A percentile compares a stretch with the other conserved stretches of the same genome.
Evolutionary conservation across 768 basidiomycete species (phyloP).

Genomic region (Strobilomyces confusus): DNA sequence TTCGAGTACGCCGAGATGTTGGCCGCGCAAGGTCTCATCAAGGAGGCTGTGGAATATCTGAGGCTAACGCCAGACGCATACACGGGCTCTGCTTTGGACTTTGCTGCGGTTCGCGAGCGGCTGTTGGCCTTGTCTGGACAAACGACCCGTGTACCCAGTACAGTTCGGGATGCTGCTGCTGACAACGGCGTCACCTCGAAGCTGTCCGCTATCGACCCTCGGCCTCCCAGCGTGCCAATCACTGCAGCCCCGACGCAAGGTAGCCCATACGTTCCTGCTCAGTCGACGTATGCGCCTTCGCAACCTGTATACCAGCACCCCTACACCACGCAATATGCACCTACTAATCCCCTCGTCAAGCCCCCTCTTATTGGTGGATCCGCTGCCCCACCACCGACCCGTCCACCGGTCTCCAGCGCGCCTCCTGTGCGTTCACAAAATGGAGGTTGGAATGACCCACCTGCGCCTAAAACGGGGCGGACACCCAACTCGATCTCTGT

Average conservation of each 20-base stretch:
- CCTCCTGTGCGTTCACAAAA: constrained; percentile 64
- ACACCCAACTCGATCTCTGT: constrained; percentile 45
- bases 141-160: constrained; percentile 22
- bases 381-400: constrained; percentile 39
- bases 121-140: constrained; percentile 39
- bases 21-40: constrained; percentile 83
- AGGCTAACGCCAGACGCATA: constrained; percentile 78
- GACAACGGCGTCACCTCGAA: constrained; percentile 28
- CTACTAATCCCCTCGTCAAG: constrained; percentile 32
- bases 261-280: constrained; percentile 16
- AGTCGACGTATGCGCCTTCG: constrained; percentile 33
- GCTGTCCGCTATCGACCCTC: background rate
- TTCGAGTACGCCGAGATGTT: constrained; percentile 94
- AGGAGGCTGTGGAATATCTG: constrained; percentile 77
- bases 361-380: constrained; percentile 39
- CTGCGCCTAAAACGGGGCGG: constrained; percentile 43
- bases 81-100: constrained; percentile 50
- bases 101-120: constrained; percentile 43
- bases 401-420: constrained; percentile 40
- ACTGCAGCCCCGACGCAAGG: constrained; percentile 22
- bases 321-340: constrained; percentile 8
- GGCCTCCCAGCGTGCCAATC: constrained; percentile 30
- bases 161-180: constrained; percentile 23
- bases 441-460: constrained; percentile 93
- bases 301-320: constrained; percentile 14